These are phyloP conservation scores for Alternaria gaisen DNA, from an alignment of 2,329 filamentous ascomycete species.

Conservation along the genomic window DNA sequence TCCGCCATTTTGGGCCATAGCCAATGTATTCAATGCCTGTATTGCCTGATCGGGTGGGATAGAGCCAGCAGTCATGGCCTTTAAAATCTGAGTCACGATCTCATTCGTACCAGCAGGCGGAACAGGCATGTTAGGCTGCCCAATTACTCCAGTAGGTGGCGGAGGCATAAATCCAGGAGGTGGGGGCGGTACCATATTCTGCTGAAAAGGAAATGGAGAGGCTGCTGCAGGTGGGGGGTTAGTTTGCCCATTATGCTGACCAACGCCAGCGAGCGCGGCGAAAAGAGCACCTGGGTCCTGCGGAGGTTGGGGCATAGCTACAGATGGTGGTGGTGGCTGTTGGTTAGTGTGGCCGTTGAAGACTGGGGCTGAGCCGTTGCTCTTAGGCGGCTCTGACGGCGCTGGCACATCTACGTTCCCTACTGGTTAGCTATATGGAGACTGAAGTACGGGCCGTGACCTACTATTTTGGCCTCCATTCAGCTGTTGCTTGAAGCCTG, in stretches of 20 bases:
- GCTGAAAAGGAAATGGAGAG: conserved; percentile 39
- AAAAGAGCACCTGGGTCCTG: conserved; percentile 45
- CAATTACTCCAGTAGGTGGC: conserved; percentile 33
- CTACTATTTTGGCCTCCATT: conserved; percentile 72
- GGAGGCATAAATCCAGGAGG: conserved; percentile 46
- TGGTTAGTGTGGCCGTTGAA: conserved; percentile 38
- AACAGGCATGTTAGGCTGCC: conserved; percentile 35
- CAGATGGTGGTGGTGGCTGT: conserved; percentile 33
- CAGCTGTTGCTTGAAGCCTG: conserved; percentile 84
- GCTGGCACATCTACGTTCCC: conserved; percentile 29
- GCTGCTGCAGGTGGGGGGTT: conserved; percentile 36
- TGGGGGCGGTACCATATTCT: conserved; percentile 42
- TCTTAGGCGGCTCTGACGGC: conserved; percentile 41
- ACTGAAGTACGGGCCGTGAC: conserved; percentile 49
- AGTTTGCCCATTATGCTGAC: conserved; percentile 42
- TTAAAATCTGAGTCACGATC: conserved; percentile 44
- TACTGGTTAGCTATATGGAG: conserved; percentile 21
- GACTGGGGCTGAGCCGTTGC: conserved; percentile 31
- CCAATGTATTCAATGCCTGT: conserved; percentile 44
- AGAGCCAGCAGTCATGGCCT: conserved; percentile 44
- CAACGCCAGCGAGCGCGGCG: conserved; percentile 45
- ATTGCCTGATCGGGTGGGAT: conserved; percentile 48
- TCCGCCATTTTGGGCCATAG: conserved; percentile 36
- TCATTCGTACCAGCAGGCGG: conserved; percentile 38
- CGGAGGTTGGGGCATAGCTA: conserved; percentile 27